phyloP scores from a whole-genome alignment of 257 asterid genomes.

The Forsythia viridissima region DNA sequence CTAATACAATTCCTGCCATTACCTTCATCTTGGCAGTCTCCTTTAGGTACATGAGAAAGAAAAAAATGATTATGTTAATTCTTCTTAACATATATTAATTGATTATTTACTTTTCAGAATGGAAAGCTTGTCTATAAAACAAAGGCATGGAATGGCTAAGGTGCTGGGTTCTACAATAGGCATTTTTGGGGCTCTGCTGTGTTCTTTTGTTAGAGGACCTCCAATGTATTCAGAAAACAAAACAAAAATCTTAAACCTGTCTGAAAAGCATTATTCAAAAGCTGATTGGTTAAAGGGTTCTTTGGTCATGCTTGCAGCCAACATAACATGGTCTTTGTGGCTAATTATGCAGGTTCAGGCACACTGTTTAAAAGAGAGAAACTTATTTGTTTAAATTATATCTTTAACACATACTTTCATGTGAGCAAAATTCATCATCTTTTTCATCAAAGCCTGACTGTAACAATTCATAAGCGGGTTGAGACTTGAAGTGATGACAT shows the following conservation, averaged over 20 bases:
- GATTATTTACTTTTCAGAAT: slow-evolving; percentile 13
- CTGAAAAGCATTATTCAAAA: slow-evolving; percentile 2
- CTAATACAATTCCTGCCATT: slow-evolving; percentile 34
- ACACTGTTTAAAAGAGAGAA: neutral
- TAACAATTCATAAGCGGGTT: too few relatives aligned
- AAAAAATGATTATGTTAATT: too few relatives aligned
- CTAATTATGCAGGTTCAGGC: slow-evolving; percentile 27
- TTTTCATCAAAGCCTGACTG: too few relatives aligned
- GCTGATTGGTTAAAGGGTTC: slow-evolving; percentile 19
- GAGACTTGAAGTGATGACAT: too few relatives aligned
- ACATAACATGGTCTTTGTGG: slow-evolving; percentile 25
- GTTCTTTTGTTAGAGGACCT: slow-evolving; percentile 30
- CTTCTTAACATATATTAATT: neutral
- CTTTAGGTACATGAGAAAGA: slow-evolving; percentile 10
- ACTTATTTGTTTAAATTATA: too few relatives aligned
- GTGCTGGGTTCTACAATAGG: slow-evolving; percentile 28
- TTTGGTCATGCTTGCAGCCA: slow-evolving; percentile 25
- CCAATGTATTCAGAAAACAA: slow-evolving; percentile 5
- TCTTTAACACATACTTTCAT: too few relatives aligned
- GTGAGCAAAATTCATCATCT: too few relatives aligned
- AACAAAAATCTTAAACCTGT: neutral
- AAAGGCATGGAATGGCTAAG: slow-evolving; percentile 31
- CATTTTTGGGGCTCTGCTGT: slow-evolving; percentile 30
- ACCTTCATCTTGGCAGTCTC: slow-evolving; percentile 25
- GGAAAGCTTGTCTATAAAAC: slow-evolving; percentile 26